Conservation (phyloP, 169 alveolate species). For the Blepharisma undulans region DNA sequence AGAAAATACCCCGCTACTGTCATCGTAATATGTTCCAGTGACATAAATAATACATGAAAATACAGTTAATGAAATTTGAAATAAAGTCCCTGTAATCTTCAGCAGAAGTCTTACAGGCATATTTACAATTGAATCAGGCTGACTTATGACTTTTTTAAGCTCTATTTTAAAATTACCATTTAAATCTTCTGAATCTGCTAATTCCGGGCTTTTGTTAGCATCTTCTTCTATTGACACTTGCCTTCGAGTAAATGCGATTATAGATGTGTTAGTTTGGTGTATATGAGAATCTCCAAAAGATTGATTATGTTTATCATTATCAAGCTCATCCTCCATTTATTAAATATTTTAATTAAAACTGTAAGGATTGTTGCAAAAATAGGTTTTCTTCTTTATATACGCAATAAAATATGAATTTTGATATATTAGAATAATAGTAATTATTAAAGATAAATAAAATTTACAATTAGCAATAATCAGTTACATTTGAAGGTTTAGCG, state of each 20-base stretch:
- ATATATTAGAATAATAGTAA: no score
- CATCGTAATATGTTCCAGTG: slow-evolving; percentile 22
- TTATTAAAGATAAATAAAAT: no score
- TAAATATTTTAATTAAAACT: no score
- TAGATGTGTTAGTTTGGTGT: not conserved
- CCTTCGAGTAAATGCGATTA: not conserved
- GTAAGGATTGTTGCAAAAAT: no score
- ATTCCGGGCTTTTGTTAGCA: not conserved
- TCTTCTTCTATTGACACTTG: not conserved
- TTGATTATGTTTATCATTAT: not conserved
- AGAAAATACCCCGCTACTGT: not conserved
- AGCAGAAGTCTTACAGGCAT: not conserved
- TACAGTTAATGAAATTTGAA: slow-evolving; percentile 42
- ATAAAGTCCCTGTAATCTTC: slow-evolving; percentile 42
- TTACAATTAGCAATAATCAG: not conserved
- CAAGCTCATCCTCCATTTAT: not conserved
- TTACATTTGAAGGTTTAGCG: not conserved
- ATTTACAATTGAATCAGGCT: not conserved
- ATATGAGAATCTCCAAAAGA: not conserved
- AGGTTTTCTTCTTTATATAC: not conserved
- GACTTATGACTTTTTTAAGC: not conserved
- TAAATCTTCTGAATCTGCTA: not conserved
- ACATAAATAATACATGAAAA: slow-evolving; percentile 52
- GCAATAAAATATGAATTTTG: not conserved
- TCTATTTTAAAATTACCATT: not conserved